Base-by-base conservation (phyloP, 768 basidiomycete species). In the Xanthoconium purpureum region DNA sequence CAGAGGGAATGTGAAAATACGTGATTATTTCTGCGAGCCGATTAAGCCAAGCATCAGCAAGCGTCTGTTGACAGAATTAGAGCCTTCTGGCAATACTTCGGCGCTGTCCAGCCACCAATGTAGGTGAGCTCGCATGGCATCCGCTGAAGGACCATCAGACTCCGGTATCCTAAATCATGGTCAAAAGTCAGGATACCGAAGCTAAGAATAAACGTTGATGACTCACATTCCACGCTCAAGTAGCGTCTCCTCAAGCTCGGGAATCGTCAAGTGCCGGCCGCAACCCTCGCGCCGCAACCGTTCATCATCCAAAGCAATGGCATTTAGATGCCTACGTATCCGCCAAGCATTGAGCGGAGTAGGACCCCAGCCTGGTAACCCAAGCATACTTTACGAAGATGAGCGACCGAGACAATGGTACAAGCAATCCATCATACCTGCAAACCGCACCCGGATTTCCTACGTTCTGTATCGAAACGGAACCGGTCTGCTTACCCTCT, bases 221-320 rank as follows among this genome's bases (percentile, higher is more conserved):
- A 78, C 88, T 67, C 67, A 92, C 91, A 91, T 78, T 63, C 88
- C 91, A 56, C 91, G 84, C 68, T 91, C 90, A 56, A 80, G 75
- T 14, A 93, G 76, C 5, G 88, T 86, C 53, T 88, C 81, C 30
- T 77, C 73, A 7, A 91, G 73, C 59, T 87, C 87, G 5, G 75
- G 73, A 18, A 74, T 66, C 3, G 81, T 80, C 44, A 94, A 68
- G 33, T 67, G 63, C 24, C 71, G 68, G 2, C 75, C 74, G 33
- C 72, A 62, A 32, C 73, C 74, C 61, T 87, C 86, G 36, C 74
- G 75, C 14, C 75, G 61, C 40, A 93, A 72, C n/a, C 85, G 73
- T 20, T 70, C 71, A 66, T 94, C 91, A 60, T 94, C 91, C 47
- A 75, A 67, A 1, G 78, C 67, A 54, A 93, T 54, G 15, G 64